These are phyloP conservation scores for Zygosaccharomyces rouxii DNA, from an alignment of 805 yeast genomes.

Conservation along the genomic window DNA sequence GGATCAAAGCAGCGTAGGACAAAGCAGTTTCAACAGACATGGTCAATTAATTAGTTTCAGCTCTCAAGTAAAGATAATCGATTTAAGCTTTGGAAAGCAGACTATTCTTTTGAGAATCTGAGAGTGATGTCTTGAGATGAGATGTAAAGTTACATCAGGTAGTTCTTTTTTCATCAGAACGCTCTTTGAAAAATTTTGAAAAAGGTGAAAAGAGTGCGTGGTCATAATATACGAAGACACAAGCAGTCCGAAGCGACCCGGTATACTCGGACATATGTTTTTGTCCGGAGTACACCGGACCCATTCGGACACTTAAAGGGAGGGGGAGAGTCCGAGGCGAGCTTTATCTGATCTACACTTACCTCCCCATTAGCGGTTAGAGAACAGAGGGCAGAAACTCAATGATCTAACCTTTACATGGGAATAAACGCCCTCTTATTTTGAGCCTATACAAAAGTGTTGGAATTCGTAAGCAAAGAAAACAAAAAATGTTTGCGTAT, in stretches of 20 bases:
- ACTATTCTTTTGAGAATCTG: constrained; percentile 33
- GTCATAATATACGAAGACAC: constrained; percentile 5
- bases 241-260: background rate
- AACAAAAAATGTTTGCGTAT: background rate
- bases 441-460: constrained; percentile 1
- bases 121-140: background rate
- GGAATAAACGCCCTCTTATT: background rate
- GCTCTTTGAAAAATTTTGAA: constrained; percentile 8
- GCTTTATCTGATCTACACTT: background rate
- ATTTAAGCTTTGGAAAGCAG: constrained; percentile 36
- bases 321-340: background rate
- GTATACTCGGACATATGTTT: background rate
- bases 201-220: constrained; percentile 12
- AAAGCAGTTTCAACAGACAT: constrained; percentile 89
- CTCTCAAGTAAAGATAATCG: constrained; percentile 32
- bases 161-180: background rate
- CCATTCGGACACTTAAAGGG: background rate
- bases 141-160: background rate
- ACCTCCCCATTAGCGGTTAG: background rate
- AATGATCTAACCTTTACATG: background rate
- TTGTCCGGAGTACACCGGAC: background rate
- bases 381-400: too few species aligned
- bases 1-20: constrained; percentile 96
- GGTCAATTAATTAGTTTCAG: constrained; percentile 12
- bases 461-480: background rate